Percentiles rank a stretch among this genome's conserved stretches.
Evolutionary conservation across 176 grass and related monocot genomes (phyloP).

Genomic region (Bothriochloa decipiens): DNA sequence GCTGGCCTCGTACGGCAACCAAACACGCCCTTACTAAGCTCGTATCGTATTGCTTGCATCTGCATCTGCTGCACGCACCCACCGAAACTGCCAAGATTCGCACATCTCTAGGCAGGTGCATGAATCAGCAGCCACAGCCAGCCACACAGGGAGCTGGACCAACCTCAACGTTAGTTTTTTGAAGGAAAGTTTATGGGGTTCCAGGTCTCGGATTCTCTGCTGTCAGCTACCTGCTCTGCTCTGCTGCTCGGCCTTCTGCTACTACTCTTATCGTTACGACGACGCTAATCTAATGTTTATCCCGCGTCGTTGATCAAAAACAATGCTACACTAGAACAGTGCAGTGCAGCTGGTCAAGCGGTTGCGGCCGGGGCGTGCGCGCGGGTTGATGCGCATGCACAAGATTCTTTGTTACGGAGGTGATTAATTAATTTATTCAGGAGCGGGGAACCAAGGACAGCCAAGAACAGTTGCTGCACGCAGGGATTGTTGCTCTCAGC

Average conservation of each 20-base stretch:
- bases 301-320: conserved; percentile 6
- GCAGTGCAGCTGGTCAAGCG: not conserved
- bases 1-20: too few species aligned
- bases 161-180: too few species aligned
- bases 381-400: too few species aligned
- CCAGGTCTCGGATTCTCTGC: conserved; percentile 35
- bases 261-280: not conserved
- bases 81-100: not conserved
- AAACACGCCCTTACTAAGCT: too few species aligned
- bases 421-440: not conserved
- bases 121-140: not conserved
- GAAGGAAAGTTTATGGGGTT: not conserved
- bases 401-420: not conserved
- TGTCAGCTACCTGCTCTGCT: not conserved
- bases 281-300: not conserved
- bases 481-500: not conserved
- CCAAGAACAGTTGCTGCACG: not conserved
- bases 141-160: not conserved
- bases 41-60: not conserved
- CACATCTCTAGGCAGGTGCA: conserved; percentile 33
- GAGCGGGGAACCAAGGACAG: too few species aligned
- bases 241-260: not conserved
- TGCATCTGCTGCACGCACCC: not conserved
- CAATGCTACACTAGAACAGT: not conserved
- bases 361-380: too few species aligned